Evolutionary conservation across 75 land plant species (phyloP), one percentile per base, ranked within the genome.

Genomic region (Selaginella tamariscina): DNA sequence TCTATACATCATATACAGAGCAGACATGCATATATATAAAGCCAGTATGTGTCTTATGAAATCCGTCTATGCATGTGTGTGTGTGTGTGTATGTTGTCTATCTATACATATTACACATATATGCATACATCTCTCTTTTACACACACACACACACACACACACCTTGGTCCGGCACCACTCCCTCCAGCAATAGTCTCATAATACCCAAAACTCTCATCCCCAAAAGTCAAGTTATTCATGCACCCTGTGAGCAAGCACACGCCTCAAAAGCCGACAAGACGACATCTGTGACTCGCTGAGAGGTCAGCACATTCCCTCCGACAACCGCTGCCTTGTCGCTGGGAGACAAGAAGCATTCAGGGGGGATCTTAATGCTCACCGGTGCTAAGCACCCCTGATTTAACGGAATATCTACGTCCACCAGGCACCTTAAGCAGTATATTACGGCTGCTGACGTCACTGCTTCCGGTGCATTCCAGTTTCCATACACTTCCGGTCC

Each of bases 221-320:
- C 99, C 99, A 75, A 95, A 90, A 0, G 99, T 95, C 56, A 95
- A 79, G 70, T 95, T 95, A 64, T 95, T 95, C 96, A 95, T 95
- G 70, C 96, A 95, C 18, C 96, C 65, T 95, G 97, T n/a, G 99
- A 90, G 67, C 99, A 95, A 30, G 99, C 92, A 74, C 99, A 95
- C 13, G 92, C 96, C 65, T 86, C 88, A 68, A 95, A 95, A 54
- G 99, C 96, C 33, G 96, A 83, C 0, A 95, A 68, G 13, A 95
- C 75, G 22, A 95, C 99, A 79, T 95, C 99, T 22, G 99, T 90
- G 1, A 91, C 68, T 64, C 96, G 78, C 79, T 90, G 96, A 21
- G 99, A 95, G 32, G 99, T 95, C 18, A 95, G 92, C 65, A 95
- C 99, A 67, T 95, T 95, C 29, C 99, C 99, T 60, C 99, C 96